Base-by-base conservation (phyloP, 2,329 filamentous ascomycete genomes). In the Fusarium sp. region DNA sequence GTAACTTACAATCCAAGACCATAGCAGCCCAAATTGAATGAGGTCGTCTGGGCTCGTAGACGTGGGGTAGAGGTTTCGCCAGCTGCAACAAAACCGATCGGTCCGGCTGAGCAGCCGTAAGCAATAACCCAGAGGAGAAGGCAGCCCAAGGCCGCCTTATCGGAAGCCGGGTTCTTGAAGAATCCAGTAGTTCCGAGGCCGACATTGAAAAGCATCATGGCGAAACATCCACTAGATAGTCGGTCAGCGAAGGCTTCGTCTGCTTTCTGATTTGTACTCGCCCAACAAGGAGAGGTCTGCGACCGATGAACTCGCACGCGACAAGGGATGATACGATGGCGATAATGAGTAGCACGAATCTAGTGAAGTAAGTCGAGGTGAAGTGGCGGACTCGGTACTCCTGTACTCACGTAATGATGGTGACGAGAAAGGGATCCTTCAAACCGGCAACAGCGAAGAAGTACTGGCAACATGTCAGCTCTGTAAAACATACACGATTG, bases 31-130 rank as follows among this genome's bases (percentile, higher is more conserved):
- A 59, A 11, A n/a, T 52, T 59, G 33, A 59, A 59, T 9, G 56
- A 59, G 19, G 56, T 59, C 6, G 56, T 59, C 18, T 59, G 56
- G 5, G 56, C 56, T 30, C 56, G 28, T 7, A 59, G 56, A 2
- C 56, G 56, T 5, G 56, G 56, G 21, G 56, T 59, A n/a, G 56
- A 59, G 25, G 56, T 59, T 38, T 59, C 43, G 6, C 56, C 65
- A 11, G 61, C 54, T 19, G 65, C 61, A 23, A 68, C 60, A 25
- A 63, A 53, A 28, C 50, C 50, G 6, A 53, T 53, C 3, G 50
- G 50, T 28, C 50, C 50, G 4, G 50, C 50, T 5, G 50, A 53
- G 15, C 50, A 53, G 19, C 50, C 50, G 25, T 53, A 53, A 21
- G 50, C 33, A n/a, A 53, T 53, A 18, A 53, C 50, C 50, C 50